These are phyloP conservation scores for Wickerhamiella azyma DNA, from an alignment of 805 yeast species.

Conservation along the genomic window DNA sequence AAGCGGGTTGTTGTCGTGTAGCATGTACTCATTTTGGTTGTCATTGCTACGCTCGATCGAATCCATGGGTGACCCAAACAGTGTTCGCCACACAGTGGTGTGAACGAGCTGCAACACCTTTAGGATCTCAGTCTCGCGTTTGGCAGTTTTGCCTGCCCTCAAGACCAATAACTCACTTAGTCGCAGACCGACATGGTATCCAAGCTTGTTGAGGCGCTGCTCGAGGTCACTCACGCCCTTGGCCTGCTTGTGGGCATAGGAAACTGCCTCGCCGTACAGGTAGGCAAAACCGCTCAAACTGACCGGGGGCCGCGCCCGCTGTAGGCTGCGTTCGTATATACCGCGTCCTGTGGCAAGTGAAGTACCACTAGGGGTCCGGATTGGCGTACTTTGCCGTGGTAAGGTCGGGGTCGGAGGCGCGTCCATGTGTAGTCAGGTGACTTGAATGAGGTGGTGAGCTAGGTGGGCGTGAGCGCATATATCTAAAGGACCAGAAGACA, in stretches of 20 bases:
- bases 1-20: conserved; percentile 60
- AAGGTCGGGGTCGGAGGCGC: conserved; percentile 6
- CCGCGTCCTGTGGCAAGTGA: not conserved
- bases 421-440: not conserved
- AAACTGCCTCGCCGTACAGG: conserved; percentile 56
- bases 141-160: conserved; percentile 53
- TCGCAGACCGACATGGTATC: conserved; percentile 65
- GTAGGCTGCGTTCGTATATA: conserved; percentile 57
- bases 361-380: not conserved
- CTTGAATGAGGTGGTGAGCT: too few species aligned
- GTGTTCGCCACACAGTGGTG: conserved; percentile 53
- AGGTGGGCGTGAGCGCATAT: too few species aligned
- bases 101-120: conserved; percentile 62
- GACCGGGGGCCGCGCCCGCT: conserved; percentile 53
- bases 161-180: conserved; percentile 53
- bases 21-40: conserved; percentile 59
- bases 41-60: conserved; percentile 61
- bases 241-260: conserved; percentile 46
- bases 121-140: conserved; percentile 51
- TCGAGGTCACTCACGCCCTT: conserved; percentile 55
- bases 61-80: conserved; percentile 65
- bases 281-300: conserved; percentile 54
- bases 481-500: too few species aligned
- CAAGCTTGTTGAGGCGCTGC: conserved; percentile 49
- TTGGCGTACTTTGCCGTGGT: not conserved